A percentile compares a stretch with the other conserved stretches of the same genome.
Conservation (phyloP, 164 flowering plant species). For the Vitis vinifera region ASM3070453v1 NC_081812.1:14703501-14704000, state of each 20-base stretch:
- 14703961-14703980: no score
- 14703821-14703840: slow-evolving; percentile 2
- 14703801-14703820: slow-evolving; percentile 25
- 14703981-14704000: no score
- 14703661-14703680: slow-evolving; percentile 69
- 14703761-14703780: slow-evolving; percentile 20
- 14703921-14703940: not conserved
- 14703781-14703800: slow-evolving; percentile 20
- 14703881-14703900: not conserved
- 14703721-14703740: slow-evolving; percentile 15
- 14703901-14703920: not conserved
- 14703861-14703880: not conserved
- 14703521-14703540: not conserved
- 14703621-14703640: slow-evolving; percentile 52
- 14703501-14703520: not conserved
- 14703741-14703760: slow-evolving; percentile 6
- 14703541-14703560: not conserved
- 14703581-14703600: slow-evolving; percentile 61
- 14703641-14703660: slow-evolving; percentile 60
- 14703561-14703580: slow-evolving; percentile 8
- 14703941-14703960: not conserved
- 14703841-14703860: slow-evolving; percentile 17
- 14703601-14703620: slow-evolving; percentile 69
- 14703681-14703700: not conserved
- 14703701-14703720: slow-evolving; percentile 6